phyloP scores from a whole-genome alignment of 345 rosid species.

The Xanthoceras sorbifolium region DNA sequence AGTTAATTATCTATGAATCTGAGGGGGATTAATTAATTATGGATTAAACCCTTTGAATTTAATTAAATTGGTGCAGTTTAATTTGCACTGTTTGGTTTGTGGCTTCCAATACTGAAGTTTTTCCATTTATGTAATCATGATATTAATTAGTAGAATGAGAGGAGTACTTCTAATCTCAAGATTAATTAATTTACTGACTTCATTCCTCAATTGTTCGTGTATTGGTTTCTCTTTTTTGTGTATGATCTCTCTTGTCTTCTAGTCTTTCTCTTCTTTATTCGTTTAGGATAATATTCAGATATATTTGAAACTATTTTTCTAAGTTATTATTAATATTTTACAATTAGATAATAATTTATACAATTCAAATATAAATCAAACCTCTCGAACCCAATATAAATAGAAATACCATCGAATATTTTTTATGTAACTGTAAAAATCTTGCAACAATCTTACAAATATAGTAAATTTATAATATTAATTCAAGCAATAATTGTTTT shows the following conservation, averaged over 20 bases:
- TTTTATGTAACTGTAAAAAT: too few relatives aligned
- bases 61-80: not conserved
- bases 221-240: too few relatives aligned
- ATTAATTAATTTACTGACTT: not conserved
- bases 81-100: not conserved
- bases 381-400: too few relatives aligned
- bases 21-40: not conserved
- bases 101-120: not conserved
- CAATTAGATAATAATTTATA: too few relatives aligned
- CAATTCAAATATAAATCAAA: not conserved
- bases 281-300: not conserved
- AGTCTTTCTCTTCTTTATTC: not conserved
- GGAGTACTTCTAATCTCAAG: not conserved
- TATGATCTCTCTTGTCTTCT: too few relatives aligned
- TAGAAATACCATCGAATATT: too few relatives aligned
- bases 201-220: too few relatives aligned
- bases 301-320: not conserved
- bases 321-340: too few relatives aligned
- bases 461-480: too few relatives aligned
- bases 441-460: not conserved
- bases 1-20: too few relatives aligned
- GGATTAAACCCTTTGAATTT: not conserved
- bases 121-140: not conserved
- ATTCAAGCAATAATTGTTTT: too few relatives aligned
- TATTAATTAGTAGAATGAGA: too few relatives aligned